phyloP scores from a whole-genome alignment of 2,329 filamentous ascomycete species.

The Alternaria sp. region DNA sequence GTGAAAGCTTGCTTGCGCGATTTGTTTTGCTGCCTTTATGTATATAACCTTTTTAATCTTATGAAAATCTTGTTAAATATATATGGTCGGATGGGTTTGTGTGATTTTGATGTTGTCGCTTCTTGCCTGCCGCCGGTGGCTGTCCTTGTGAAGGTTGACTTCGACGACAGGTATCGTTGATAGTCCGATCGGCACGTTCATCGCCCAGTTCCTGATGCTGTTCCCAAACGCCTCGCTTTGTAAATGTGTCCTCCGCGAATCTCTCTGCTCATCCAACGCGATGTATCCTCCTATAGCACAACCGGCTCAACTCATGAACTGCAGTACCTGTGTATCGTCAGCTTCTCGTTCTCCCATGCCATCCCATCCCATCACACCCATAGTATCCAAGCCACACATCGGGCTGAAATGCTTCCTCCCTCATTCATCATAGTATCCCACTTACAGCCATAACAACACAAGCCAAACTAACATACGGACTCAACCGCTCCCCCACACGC shows the following conservation, averaged over 20 bases:
- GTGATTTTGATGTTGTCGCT: not conserved
- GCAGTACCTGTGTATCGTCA: slow-evolving; percentile 27
- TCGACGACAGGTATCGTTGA: not conserved
- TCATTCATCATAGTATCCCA: not conserved
- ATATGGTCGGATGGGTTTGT: not conserved
- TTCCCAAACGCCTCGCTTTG: slow-evolving; percentile 2
- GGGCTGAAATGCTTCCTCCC: too few species aligned
- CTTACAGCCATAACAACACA: slow-evolving; percentile 90
- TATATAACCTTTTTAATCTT: slow-evolving; percentile 27
- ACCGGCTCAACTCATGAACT: slow-evolving; percentile 34
- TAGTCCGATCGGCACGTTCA: not conserved
- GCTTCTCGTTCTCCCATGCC: not conserved
- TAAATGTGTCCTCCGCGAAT: not conserved
- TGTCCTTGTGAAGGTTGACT: not conserved
- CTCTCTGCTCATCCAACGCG: not conserved
- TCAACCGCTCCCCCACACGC: slow-evolving; percentile 87
- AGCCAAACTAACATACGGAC: slow-evolving; percentile 93
- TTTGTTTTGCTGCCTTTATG: not conserved
- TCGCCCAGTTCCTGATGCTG: not conserved
- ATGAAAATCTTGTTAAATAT: slow-evolving; percentile 8
- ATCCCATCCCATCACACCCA: not conserved
- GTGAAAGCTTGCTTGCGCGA: slow-evolving; percentile 16
- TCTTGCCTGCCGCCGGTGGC: not conserved
- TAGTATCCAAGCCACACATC: too few species aligned
- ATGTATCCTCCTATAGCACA: not conserved